Conservation (phyloP, 192 early-diverging fungal species). For the Dissophora ornata region DNA sequence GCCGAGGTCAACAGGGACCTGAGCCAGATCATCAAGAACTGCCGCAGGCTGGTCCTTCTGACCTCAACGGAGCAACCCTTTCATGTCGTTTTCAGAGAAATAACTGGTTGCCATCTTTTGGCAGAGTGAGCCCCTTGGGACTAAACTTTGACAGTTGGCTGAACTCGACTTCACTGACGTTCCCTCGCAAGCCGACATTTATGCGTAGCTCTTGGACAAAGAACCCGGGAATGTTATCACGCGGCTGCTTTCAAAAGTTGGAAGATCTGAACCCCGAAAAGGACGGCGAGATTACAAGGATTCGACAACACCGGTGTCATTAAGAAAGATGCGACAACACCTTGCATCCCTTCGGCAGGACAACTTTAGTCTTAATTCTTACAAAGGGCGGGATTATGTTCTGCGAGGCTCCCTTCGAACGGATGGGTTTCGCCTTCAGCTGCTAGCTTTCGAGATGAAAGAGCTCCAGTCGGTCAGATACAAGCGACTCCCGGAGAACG, state of each 20-base stretch:
- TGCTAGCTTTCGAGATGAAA: slow-evolving; percentile 22
- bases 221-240: not conserved
- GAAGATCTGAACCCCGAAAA: not conserved
- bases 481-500: not conserved
- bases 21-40: no score
- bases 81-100: no score
- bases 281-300: not conserved
- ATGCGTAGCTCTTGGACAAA: not conserved
- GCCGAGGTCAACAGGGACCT: no score
- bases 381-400: slow-evolving; percentile 5
- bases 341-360: not conserved
- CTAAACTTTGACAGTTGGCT: no score
- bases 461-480: slow-evolving; percentile 8
- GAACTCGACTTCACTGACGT: no score
- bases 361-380: not conserved
- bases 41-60: no score
- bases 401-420: slow-evolving; percentile 12
- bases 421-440: slow-evolving; percentile 15
- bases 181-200: not conserved
- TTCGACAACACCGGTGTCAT: not conserved
- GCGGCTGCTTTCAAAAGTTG: not conserved
- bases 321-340: not conserved
- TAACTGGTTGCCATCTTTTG: no score
- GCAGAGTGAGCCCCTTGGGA: no score
- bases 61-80: no score